A percentile compares a stretch with the other conserved stretches of the same genome.
Evolutionary conservation across 75 land plant genomes (phyloP).

Genomic region (Pinus taeda): DNA sequence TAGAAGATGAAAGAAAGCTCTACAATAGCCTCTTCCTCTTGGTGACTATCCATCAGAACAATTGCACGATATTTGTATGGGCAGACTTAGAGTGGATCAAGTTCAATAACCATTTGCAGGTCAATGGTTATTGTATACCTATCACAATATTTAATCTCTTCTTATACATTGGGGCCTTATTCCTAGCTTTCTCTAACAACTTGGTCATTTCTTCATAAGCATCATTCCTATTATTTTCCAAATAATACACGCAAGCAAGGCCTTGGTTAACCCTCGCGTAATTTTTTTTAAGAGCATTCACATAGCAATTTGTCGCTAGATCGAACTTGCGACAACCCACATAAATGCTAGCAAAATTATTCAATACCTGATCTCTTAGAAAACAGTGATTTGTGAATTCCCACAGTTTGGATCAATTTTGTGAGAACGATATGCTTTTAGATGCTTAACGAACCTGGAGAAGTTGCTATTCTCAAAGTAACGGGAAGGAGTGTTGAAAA

Average conservation of each 20-base stretch:
- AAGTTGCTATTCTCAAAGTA: constrained; percentile 29
- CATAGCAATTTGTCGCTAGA: too few relatives aligned
- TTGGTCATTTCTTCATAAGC: too few relatives aligned
- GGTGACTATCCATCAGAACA: constrained; percentile 46
- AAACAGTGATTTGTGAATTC: too few relatives aligned
- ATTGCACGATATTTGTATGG: constrained; percentile 98
- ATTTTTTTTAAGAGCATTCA: too few relatives aligned
- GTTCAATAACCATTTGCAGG: constrained; percentile 75
- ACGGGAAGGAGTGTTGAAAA: not conserved
- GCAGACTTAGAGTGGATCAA: constrained; percentile 92
- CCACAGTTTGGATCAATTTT: too few relatives aligned
- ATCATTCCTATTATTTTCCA: too few relatives aligned
- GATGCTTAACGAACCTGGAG: constrained; percentile 27
- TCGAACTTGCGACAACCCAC: too few relatives aligned
- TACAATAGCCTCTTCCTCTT: constrained; percentile 30
- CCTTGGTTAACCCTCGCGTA: too few relatives aligned
- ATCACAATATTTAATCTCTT: constrained; percentile 93
- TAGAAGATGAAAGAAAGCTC: constrained; percentile 32
- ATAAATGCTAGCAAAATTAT: too few relatives aligned
- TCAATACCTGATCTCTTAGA: constrained; percentile 36
- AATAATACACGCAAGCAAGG: too few relatives aligned
- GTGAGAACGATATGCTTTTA: constrained; percentile 14
- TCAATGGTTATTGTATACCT: constrained; percentile 82
- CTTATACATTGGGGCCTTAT: constrained; percentile 96
- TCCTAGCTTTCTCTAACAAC: constrained; percentile 6